Evolutionary conservation across 1,284 basidiomycete genomes (phyloP), one percentile per base, ranked within the genome.

Genomic region (Cutaneotrichosporon spelunceum): DNA sequence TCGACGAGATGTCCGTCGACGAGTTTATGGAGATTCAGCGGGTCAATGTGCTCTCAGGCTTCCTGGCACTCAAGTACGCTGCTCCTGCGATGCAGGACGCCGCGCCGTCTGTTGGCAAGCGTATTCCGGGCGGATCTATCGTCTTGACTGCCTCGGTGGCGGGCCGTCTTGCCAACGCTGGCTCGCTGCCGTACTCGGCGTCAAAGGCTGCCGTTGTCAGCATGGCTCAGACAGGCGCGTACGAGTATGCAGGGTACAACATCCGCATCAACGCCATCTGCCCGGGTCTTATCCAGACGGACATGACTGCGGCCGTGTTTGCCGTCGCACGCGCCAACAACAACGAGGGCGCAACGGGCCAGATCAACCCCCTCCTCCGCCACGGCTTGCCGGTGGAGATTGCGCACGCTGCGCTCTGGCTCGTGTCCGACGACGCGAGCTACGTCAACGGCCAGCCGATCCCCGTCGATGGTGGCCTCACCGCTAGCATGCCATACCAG

Each of bases 191-290:
- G 66, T 96, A 92, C 71, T 92, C 90, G 66, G 91, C 91, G 50
- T 91, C 89, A 69, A 94, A 94, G 81, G 89, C 91, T 27, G 91
- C 90, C 9, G 90, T 93, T 34, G 91, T 92, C 75, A 91, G 86
- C 49, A 85, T 96, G 63, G 93, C 91, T 3, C 85, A 91, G 70
- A 92, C 89, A 1, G 82, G 86, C 10, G 84, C 87, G 1, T 91
- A 89, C 76, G 90, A 93, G 76, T 83, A 95, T 21, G 83, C 86
- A 63, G 87, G 84, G 66, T 87, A 86, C 1, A 89, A 91, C 75
- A 83, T 97, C 65, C 87, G 93, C 42, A 88, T 95, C 65, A 96
- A 96, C 76, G 85, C 89, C n/a, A 86, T 96, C 65, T 94, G 91
- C 72, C 93, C 93, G 3, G 93, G 93, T 21, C 79, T 96, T 55